These are phyloP conservation scores for Obelidium mucronatum DNA, from an alignment of 192 early-diverging fungal species.

Conservation along the genomic window DNA sequence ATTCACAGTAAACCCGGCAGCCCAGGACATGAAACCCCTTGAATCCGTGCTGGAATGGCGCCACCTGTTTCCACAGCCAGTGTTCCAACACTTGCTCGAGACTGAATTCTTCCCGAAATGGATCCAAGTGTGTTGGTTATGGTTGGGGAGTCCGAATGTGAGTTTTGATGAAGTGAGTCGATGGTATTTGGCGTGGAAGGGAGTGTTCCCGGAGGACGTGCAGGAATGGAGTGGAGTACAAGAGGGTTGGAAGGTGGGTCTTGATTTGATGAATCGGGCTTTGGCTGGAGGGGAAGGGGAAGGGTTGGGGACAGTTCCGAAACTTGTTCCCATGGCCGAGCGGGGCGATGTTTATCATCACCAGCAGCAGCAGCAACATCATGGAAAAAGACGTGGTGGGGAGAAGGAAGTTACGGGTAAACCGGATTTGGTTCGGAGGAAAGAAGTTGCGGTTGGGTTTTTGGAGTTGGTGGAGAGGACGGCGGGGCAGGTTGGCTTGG, in stretches of 20 bases:
- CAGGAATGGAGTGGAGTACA: constrained; percentile 53
- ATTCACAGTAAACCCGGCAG: constrained; percentile 76
- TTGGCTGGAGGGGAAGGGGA: constrained; percentile 43
- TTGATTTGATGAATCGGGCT: constrained; percentile 74
- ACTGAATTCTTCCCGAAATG: constrained; percentile 86
- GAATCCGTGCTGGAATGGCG: constrained; percentile 71
- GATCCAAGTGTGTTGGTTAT: constrained; percentile 71
- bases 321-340: constrained; percentile 38
- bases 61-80: constrained; percentile 49
- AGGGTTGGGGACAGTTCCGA: constrained; percentile 40
- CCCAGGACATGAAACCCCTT: constrained; percentile 73
- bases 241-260: constrained; percentile 66
- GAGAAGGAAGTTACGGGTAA: constrained; percentile 22
- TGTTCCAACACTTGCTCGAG: constrained; percentile 68
- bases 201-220: constrained; percentile 55
- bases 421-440: constrained; percentile 35
- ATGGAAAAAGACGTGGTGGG: not conserved
- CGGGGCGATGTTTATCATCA: constrained; percentile 28
- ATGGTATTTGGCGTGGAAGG: constrained; percentile 78
- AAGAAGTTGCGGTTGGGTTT: constrained; percentile 52
- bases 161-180: constrained; percentile 68
- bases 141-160: constrained; percentile 64
- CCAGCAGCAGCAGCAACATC: too few species aligned
- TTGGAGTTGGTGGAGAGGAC: constrained; percentile 65
- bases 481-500: constrained; percentile 59